phyloP scores from a whole-genome alignment of 345 rosid genomes.

The Citrus cavaleriei region DNA sequence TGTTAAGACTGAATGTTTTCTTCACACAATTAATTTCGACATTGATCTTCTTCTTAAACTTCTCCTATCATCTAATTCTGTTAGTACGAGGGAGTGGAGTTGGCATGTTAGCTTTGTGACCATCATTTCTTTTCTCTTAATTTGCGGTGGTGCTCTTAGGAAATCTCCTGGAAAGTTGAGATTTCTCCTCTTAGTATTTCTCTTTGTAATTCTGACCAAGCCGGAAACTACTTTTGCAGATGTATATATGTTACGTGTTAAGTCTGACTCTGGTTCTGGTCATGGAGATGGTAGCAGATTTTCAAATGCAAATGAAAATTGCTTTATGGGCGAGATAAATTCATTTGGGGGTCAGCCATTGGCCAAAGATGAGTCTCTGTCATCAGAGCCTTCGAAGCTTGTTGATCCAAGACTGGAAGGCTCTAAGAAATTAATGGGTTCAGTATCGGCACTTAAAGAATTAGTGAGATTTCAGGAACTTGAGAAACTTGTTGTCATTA shows the following conservation, averaged over 20 bases:
- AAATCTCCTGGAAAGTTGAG: background rate
- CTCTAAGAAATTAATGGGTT: conserved; percentile 49
- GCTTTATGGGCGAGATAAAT: conserved; percentile 44
- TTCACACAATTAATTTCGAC: background rate
- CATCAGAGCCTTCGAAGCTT: conserved; percentile 56
- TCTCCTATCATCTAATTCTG: background rate
- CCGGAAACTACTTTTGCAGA: conserved; percentile 40
- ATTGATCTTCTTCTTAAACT: background rate
- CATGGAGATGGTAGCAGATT: conserved; percentile 54
- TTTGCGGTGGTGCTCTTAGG: background rate
- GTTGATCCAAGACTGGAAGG: conserved; percentile 67
- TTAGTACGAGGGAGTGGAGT: background rate
- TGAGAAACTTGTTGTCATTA: background rate
- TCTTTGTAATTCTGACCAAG: conserved; percentile 11
- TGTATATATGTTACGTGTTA: conserved; percentile 46
- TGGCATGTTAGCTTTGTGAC: background rate
- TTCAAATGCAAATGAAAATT: conserved; percentile 46
- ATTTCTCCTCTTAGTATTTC: background rate
- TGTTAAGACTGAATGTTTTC: background rate
- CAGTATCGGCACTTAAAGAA: conserved; percentile 82
- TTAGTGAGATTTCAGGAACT: conserved; percentile 49
- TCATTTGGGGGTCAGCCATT: conserved; percentile 44
- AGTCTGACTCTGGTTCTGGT: conserved; percentile 53
- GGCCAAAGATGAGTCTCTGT: conserved; percentile 48
- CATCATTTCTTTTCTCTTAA: background rate